Base-by-base conservation (phyloP, 257 asterid species). In the Rhazya stricta region DNA sequence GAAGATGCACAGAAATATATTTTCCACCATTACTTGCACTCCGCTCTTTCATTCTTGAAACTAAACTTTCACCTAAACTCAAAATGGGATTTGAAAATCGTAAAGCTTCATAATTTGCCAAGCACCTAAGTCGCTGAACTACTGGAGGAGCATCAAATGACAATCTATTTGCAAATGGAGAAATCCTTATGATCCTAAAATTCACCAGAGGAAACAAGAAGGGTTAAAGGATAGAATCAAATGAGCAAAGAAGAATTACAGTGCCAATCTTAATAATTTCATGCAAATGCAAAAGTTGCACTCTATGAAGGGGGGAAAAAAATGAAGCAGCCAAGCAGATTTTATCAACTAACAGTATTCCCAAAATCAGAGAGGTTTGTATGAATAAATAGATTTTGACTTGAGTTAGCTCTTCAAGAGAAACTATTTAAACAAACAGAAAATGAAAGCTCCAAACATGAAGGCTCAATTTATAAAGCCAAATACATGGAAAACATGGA, bases 1-100 rank as follows among this genome's bases (percentile, higher is more conserved):
- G 99, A 82, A 95, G 99, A 82, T 95, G 99, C 80, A 95, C 97
- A 41, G 99, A 95, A 46, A 95, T 84, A 68, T 95, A 95, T 74
- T 92, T 95, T 76, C 98, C 99, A 79, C 96, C 86, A 81, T 86
- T 88, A 80, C 83, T 91, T 79, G 86, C 89, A 86, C 98, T 95
- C 45, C 76, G 88, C 70, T 88, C 89, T 86, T 85, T 91, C 99
- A 95, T 95, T 85, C 96, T 90, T 71, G 87, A 83, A 77, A 91
- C 98, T 86, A 95, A 82, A 43, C 81, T 66, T 84, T 91, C 91
- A 72, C 88, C 94, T 83, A 95, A 78, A 78, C 85, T 83, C 79
- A 85, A 85, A 81, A 95, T 88, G 58, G 96, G 88, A 83, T 78
- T 75, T 8, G 97, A 83, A 84, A 95, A 95, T 83, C 88, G 83